phyloP scores from a whole-genome alignment of 306 rosid species.

The Arachis hypogaea region DNA sequence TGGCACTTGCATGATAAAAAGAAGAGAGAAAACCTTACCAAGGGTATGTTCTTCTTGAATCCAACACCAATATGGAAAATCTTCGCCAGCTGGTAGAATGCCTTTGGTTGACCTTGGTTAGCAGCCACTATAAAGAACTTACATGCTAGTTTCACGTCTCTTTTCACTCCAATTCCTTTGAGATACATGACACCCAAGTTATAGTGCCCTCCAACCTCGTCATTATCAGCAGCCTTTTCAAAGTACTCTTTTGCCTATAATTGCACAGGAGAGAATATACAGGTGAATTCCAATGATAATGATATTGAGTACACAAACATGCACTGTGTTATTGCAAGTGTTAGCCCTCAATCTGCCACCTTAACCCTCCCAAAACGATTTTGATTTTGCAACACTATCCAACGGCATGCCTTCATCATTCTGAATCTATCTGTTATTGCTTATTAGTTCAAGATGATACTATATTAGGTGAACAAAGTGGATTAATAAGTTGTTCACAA shows the following conservation, averaged over 20 bases:
- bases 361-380: constrained; percentile 3
- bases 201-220: constrained; percentile 86
- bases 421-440: background rate
- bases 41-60: constrained; percentile 74
- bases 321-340: background rate
- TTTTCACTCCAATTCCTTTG: constrained; percentile 94
- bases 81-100: constrained; percentile 98
- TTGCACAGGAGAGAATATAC: background rate
- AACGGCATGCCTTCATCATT: background rate
- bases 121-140: constrained; percentile 74
- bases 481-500: background rate
- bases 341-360: constrained; percentile 1
- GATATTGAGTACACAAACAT: background rate
- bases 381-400: background rate
- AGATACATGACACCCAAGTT: constrained; percentile 94
- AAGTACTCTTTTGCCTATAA: constrained; percentile 90
- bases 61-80: constrained; percentile 96
- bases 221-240: constrained; percentile 86
- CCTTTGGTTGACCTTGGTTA: constrained; percentile 92
- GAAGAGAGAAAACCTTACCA: constrained; percentile 55
- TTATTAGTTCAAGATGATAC: background rate
- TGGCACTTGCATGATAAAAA: constrained; percentile 17
- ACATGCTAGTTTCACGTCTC: constrained; percentile 81
- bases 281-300: background rate
- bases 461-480: background rate